Evolutionary conservation across 176 grass and related monocot species (phyloP), one percentile per base, ranked within the genome.

Genomic region (Rhynchospora breviuscula): DNA sequence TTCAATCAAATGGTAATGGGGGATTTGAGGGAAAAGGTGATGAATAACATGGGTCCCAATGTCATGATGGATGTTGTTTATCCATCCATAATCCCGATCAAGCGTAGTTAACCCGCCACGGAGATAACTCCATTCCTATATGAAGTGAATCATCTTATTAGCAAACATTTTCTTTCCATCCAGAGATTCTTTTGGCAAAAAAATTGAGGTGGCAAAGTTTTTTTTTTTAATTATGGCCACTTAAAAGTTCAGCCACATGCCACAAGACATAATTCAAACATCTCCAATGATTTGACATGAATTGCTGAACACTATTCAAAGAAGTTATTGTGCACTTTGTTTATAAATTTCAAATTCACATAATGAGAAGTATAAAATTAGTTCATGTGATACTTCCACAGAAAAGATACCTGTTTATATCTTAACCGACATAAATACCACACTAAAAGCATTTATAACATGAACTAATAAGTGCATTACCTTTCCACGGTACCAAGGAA

Each of bases 401-500:
- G 69, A 62, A 86, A 31, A 12, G 73, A 66, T 45, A 84, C 58
- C 18, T 23, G 35, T 73, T 6, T 8, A 22, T 33, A 3, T 0
- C 14, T 4, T 79, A 47, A 14, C 26, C 81, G 48, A 61, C 53
- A 7, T 54, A 79, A n/a, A 90, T 63, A 81, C 61, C 1, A 86
- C 45, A 59, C 61, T 63, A 84, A 45, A 86, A 88, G 52, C 33
- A 86, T 31, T 18, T n/a, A 58, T 3, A 48, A 83, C 59, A 82
- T 49, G 6, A 3, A 82, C 70, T 62, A 62, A 62, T 62, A 33
- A 57, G 14, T 57, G 51, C 51, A 57, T 89, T 89, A 97, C 94
- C 92, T 94, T 94, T 92, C 94, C 94, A 78, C 92, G 94, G 67
- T 94, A 97, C 94, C 94, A 97, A 4, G 94, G 92, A 85, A 97